Conservation (phyloP, 352 stramenopile genomes). For the Phytophthora multivora region DNA sequence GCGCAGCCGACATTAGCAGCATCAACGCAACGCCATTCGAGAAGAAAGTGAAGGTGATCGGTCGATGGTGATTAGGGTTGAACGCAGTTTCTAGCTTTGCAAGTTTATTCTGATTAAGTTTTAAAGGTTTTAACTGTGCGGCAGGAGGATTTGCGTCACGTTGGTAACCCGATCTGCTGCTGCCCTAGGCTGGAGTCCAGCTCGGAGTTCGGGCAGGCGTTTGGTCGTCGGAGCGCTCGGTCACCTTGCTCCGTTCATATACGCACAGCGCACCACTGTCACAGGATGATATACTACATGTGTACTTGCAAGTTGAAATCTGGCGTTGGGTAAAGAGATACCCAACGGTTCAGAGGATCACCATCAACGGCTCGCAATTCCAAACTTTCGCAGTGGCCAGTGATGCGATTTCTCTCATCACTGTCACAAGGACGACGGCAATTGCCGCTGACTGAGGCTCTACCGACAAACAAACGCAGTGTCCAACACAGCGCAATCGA, state of each 20-base stretch:
- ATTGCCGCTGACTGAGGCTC: not conserved
- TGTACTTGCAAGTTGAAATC: not conserved
- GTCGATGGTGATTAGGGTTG: slow-evolving; percentile 23
- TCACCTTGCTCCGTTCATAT: not conserved
- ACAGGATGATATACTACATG: not conserved
- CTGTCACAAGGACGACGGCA: not conserved
- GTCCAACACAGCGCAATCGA: slow-evolving; percentile 8
- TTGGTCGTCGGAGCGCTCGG: not conserved
- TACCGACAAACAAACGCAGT: not conserved
- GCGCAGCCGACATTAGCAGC: not conserved
- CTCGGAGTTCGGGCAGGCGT: not conserved
- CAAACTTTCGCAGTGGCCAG: not conserved
- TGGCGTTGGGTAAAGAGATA: not conserved
- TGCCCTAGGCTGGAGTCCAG: too few species aligned
- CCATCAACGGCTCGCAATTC: not conserved
- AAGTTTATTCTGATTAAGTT: too few species aligned
- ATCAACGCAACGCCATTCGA: not conserved
- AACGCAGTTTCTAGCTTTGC: not conserved
- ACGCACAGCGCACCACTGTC: not conserved
- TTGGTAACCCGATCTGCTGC: not conserved
- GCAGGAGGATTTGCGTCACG: slow-evolving; percentile 3
- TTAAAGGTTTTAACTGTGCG: too few species aligned
- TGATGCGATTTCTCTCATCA: too few species aligned
- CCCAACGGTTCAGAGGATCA: not conserved
- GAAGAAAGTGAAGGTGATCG: slow-evolving; percentile 2